Conservation (phyloP, 2,329 filamentous ascomycete genomes). For the Colletotrichum gloeosporioides region DNA sequence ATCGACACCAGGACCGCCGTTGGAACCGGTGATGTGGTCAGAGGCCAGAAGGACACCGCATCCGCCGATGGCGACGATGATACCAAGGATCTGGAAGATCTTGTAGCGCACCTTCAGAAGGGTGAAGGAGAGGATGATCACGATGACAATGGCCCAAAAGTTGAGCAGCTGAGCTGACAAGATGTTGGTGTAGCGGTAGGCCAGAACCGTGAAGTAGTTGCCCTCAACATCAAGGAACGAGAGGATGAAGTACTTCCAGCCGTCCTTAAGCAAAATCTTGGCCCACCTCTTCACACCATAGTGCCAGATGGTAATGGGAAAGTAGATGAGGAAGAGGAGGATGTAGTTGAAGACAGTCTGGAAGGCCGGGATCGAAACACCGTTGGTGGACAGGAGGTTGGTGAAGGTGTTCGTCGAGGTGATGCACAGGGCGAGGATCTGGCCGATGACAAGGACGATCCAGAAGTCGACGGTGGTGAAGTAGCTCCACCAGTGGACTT, state of each 20-base stretch:
- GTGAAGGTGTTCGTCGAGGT: slow-evolving; percentile 93
- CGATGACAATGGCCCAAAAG: slow-evolving; percentile 97
- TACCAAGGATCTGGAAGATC: slow-evolving; percentile 82
- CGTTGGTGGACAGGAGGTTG: slow-evolving; percentile 67
- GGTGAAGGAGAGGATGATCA: slow-evolving; percentile 83
- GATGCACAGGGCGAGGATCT: slow-evolving; percentile 87
- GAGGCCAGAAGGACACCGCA: slow-evolving; percentile 86
- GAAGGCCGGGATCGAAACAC: slow-evolving; percentile 89
- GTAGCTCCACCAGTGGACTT: slow-evolving; percentile 72
- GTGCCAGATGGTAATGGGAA: slow-evolving; percentile 76
- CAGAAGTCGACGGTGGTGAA: slow-evolving; percentile 88
- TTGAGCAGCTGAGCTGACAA: slow-evolving; percentile 94
- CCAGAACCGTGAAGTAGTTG: slow-evolving; percentile 97
- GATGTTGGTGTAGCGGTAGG: slow-evolving; percentile 91
- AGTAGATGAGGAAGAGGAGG: slow-evolving; percentile 82
- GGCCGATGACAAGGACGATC: slow-evolving; percentile 79
- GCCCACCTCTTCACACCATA: slow-evolving; percentile 78
- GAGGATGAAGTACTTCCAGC: slow-evolving; percentile 94
- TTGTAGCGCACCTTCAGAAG: slow-evolving; percentile 91
- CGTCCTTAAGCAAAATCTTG: slow-evolving; percentile 68
- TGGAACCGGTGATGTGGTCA: slow-evolving; percentile 82
- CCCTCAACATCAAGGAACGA: slow-evolving; percentile 94
- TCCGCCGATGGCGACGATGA: slow-evolving; percentile 88
- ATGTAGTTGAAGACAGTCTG: slow-evolving; percentile 97
- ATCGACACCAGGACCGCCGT: slow-evolving; percentile 71